A percentile compares a stretch with the other conserved stretches of the same genome.
Conservation (phyloP, 2,329 filamentous ascomycete species). For the Incumbomyces lentus region DNA sequence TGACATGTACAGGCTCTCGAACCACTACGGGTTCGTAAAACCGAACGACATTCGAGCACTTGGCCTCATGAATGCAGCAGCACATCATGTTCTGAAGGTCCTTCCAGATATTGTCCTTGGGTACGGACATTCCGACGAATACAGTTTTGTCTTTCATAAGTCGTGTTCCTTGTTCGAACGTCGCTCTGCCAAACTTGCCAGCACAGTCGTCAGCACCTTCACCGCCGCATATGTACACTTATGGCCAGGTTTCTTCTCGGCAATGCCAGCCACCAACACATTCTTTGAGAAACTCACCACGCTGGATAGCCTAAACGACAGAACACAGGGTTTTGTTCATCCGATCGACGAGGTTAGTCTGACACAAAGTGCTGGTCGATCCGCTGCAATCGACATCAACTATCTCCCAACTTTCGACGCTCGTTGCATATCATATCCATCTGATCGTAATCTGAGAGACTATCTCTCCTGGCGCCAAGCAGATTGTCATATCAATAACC, state of each 20-base stretch:
- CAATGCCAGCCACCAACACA: constrained; percentile 26
- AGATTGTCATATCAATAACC: constrained; percentile 96
- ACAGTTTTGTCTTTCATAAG: constrained; percentile 85
- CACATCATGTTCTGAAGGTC: constrained; percentile 71
- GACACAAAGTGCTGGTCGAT: not conserved
- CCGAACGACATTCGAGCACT: constrained; percentile 83
- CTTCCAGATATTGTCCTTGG: constrained; percentile 76
- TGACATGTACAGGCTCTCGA: constrained; percentile 55
- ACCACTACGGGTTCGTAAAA: constrained; percentile 76
- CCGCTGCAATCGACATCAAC: not conserved
- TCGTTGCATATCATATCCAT: constrained; percentile 81
- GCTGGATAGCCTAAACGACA: not conserved
- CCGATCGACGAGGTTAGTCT: not conserved
- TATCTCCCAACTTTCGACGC: constrained; percentile 80
- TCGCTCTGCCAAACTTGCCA: constrained; percentile 77
- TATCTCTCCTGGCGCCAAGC: constrained; percentile 97
- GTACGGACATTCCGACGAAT: constrained; percentile 93
- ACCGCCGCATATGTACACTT: constrained; percentile 78
- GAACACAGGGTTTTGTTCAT: no score
- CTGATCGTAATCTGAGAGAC: constrained; percentile 69
- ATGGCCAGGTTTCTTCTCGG: constrained; percentile 66
- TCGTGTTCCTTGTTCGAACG: constrained; percentile 74
- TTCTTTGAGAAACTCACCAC: not conserved
- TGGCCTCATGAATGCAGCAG: constrained; percentile 88
- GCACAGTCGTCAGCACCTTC: constrained; percentile 85